Evolutionary conservation across 75 land plant species (phyloP).

Genomic region (Larix kaempferi): DNA sequence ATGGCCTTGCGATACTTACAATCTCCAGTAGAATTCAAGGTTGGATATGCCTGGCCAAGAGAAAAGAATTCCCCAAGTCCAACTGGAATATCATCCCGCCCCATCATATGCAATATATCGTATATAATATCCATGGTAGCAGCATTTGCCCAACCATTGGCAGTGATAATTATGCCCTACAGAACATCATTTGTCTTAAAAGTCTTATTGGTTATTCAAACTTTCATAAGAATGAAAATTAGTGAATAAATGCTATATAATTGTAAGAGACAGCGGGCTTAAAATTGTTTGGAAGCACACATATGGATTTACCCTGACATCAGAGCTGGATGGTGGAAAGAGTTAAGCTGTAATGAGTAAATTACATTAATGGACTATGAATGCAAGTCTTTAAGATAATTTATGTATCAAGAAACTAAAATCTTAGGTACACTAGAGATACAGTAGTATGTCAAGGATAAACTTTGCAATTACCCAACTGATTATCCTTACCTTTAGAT

Average conservation of each 20-base stretch:
- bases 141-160: conserved; percentile 85
- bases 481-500: conserved; percentile 56
- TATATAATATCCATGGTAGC: conserved; percentile 80
- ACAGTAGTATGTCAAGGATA: too few species aligned
- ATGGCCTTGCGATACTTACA: conserved; percentile 71
- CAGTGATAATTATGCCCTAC: conserved; percentile 69
- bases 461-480: neutral
- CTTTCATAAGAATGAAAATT: neutral
- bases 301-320: too few species aligned
- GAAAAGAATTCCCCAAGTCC: conserved; percentile 72
- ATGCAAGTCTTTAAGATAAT: too few species aligned
- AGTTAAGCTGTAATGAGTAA: too few species aligned
- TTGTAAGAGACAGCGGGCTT: neutral
- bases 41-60: conserved; percentile 42
- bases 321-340: too few species aligned
- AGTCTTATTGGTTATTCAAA: neutral
- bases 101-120: conserved; percentile 96
- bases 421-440: too few species aligned
- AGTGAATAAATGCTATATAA: neutral
- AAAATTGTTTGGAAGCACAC: neutral
- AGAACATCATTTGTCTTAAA: neutral
- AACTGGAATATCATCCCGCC: conserved; percentile 85
- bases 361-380: too few species aligned
- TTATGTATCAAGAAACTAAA: too few species aligned
- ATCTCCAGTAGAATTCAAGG: conserved; percentile 37